Evolutionary conservation across 129 eudicot genomes (phyloP).

Genomic region (Escallonia herrerae): DNA sequence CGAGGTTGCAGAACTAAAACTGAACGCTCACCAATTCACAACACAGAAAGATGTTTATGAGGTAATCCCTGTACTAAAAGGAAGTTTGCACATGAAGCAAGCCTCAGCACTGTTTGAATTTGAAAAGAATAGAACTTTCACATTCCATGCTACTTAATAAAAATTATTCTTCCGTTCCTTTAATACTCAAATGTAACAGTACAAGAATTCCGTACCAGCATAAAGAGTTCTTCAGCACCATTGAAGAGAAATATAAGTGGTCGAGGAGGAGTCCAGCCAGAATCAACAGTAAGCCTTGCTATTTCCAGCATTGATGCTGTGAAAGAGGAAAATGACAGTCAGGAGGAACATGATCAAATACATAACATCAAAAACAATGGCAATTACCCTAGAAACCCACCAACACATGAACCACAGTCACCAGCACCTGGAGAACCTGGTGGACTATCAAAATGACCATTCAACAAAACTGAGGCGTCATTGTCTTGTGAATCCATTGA

Average conservation of each 20-base stretch:
- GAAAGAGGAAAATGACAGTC: slow-evolving; percentile 8
- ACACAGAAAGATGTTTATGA: not conserved
- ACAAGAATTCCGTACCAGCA: slow-evolving; percentile 57
- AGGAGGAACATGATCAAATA: slow-evolving; percentile 5
- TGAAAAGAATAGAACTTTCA: not conserved
- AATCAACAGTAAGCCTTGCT: slow-evolving; percentile 82
- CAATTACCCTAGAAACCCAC: slow-evolving; percentile 35
- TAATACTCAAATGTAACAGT: not conserved
- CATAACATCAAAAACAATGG: slow-evolving; percentile 3
- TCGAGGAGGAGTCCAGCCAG: slow-evolving; percentile 82
- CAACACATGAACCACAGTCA: slow-evolving; percentile 99
- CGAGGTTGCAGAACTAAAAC: not conserved
- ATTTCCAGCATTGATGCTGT: slow-evolving; percentile 90
- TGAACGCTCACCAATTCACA: not conserved
- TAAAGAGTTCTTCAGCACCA: slow-evolving; percentile 97
- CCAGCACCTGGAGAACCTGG: slow-evolving; percentile 96
- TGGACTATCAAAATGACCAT: slow-evolving; percentile 92
- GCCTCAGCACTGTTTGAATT: not conserved
- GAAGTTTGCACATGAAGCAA: not conserved
- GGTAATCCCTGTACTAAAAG: not conserved
- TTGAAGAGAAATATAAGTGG: slow-evolving; percentile 91
- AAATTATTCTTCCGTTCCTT: too few species aligned
- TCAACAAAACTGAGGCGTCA: slow-evolving; percentile 80
- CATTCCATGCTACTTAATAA: too few species aligned
- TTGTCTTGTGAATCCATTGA: slow-evolving; percentile 61